Conservation (phyloP, 2,329 filamentous ascomycete species). For the Purpureocillium takamizusanense region DNA sequence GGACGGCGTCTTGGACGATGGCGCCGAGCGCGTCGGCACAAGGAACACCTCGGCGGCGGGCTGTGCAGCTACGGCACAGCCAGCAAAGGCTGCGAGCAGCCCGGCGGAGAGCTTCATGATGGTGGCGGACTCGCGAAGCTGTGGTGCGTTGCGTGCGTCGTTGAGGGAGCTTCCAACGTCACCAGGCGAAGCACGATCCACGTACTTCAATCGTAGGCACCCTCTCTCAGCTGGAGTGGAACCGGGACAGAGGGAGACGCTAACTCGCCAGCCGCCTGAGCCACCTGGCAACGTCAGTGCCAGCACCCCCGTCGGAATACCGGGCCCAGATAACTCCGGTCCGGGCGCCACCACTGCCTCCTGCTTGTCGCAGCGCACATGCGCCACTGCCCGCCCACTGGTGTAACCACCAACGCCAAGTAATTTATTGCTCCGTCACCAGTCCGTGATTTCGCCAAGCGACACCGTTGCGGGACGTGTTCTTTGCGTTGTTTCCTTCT, state of each 20-base stretch:
- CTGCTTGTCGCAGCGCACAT: too few species aligned
- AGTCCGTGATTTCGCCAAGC: too few species aligned
- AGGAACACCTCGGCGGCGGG: slow-evolving; percentile 45
- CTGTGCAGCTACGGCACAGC: slow-evolving; percentile 27
- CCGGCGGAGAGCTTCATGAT: slow-evolving; percentile 35
- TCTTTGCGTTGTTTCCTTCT: too few species aligned
- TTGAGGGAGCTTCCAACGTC: slow-evolving; percentile 19
- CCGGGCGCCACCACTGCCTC: slow-evolving; percentile 11
- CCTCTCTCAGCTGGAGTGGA: neutral
- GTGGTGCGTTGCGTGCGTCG: slow-evolving; percentile 8
- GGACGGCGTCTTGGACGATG: slow-evolving; percentile 21
- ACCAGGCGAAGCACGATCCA: slow-evolving; percentile 14
- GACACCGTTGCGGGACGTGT: too few species aligned
- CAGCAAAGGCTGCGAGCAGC: slow-evolving; percentile 27
- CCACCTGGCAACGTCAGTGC: neutral
- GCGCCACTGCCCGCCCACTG: too few species aligned
- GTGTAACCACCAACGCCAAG: too few species aligned
- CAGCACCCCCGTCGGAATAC: slow-evolving; percentile 18
- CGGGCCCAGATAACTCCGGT: slow-evolving; percentile 19
- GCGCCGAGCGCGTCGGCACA: slow-evolving; percentile 24
- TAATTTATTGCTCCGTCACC: too few species aligned
- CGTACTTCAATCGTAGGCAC: too few species aligned
- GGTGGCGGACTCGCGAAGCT: slow-evolving; percentile 21
- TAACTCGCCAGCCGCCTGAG: too few species aligned
- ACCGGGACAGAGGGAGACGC: too few species aligned